These are phyloP conservation scores for Puccinia novopanici DNA, from an alignment of 1,284 basidiomycete genomes.

Conservation along the genomic window DNA sequence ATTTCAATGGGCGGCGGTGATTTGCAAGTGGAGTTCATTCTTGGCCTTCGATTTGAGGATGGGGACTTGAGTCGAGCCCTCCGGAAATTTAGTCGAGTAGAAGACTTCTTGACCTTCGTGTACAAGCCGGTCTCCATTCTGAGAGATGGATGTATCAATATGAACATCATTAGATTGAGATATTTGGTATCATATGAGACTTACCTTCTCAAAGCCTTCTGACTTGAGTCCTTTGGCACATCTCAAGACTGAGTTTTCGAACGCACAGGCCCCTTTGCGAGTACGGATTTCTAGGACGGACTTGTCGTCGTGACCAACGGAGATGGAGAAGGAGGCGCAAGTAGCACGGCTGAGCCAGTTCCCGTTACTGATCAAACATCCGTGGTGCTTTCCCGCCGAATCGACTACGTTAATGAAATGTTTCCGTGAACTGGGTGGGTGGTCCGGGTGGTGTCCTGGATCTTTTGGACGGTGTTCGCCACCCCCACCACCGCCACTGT, in stretches of 20 bases:
- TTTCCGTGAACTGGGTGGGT: slow-evolving; percentile 15
- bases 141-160: not conserved
- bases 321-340: slow-evolving; percentile 33
- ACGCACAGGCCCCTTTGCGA: slow-evolving; percentile 35
- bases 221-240: slow-evolving; percentile 29
- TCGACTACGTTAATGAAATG: slow-evolving; percentile 43
- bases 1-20: slow-evolving; percentile 19
- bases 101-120: slow-evolving; percentile 45
- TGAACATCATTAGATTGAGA: not conserved
- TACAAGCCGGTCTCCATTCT: slow-evolving; percentile 23
- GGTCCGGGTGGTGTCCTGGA: slow-evolving; percentile 20
- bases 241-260: slow-evolving; percentile 10
- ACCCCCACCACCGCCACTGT: slow-evolving; percentile 5
- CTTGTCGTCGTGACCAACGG: not conserved
- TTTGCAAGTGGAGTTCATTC: slow-evolving; percentile 17
- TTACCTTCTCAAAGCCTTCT: slow-evolving; percentile 27
- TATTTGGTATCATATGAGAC: not conserved
- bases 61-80: slow-evolving; percentile 36
- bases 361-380: slow-evolving; percentile 46
- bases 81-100: slow-evolving; percentile 21
- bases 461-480: slow-evolving; percentile 29
- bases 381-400: slow-evolving; percentile 15
- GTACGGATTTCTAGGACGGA: slow-evolving; percentile 18
- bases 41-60: slow-evolving; percentile 36
- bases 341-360: slow-evolving; percentile 42